phyloP scores from a whole-genome alignment of 2,329 filamentous ascomycete genomes.

The Fusarium sp. region DNA sequence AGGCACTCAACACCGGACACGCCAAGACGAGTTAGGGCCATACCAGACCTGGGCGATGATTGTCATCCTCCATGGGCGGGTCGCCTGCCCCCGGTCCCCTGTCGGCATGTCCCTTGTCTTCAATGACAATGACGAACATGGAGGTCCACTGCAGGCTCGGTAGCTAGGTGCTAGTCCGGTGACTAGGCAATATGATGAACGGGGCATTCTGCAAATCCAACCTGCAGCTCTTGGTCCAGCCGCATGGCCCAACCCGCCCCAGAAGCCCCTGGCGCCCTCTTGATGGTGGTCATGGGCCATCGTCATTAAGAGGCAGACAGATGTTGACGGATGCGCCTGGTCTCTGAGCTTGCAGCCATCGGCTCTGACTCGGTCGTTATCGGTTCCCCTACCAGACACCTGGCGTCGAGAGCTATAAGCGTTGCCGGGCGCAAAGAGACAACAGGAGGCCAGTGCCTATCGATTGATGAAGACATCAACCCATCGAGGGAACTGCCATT shows the following conservation, averaged over 20 bases:
- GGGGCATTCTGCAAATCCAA: constrained; percentile 38
- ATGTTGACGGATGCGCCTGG: constrained; percentile 8
- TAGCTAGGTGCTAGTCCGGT: constrained; percentile 43
- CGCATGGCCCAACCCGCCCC: constrained; percentile 31
- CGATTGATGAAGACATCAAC: not conserved
- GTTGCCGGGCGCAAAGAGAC: not conserved
- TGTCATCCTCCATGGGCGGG: constrained; percentile 21
- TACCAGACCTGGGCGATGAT: constrained; percentile 22
- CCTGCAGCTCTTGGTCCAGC: constrained; percentile 34
- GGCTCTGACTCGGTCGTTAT: constrained; percentile 22
- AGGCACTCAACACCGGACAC: constrained; percentile 6
- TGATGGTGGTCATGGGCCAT: not conserved
- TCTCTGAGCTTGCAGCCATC: constrained; percentile 10
- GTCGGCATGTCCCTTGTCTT: constrained; percentile 30
- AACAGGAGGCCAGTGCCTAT: not conserved
- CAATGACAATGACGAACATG: constrained; percentile 45
- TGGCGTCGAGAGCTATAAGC: not conserved
- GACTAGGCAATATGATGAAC: constrained; percentile 39
- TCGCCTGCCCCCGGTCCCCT: constrained; percentile 18
- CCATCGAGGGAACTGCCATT: not conserved
- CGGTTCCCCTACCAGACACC: not conserved
- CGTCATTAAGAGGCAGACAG: constrained; percentile 8
- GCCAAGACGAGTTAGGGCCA: constrained; percentile 1
- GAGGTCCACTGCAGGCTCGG: constrained; percentile 44
- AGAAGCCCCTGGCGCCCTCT: constrained; percentile 13